phyloP scores from a whole-genome alignment of 192 early-diverging fungal species.

The Entomortierella lignicola region DNA sequence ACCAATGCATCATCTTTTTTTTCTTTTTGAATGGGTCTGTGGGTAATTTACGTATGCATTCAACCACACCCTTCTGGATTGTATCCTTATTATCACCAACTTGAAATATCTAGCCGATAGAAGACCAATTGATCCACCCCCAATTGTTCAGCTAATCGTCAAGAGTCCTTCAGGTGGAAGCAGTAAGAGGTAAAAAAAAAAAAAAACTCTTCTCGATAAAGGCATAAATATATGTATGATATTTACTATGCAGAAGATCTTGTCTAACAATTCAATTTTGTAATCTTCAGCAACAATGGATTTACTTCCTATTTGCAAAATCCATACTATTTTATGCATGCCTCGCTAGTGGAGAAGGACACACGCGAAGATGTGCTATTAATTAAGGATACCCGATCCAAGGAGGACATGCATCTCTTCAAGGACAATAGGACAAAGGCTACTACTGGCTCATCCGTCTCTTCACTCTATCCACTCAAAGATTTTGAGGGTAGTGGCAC shows the following conservation, averaged over 20 bases:
- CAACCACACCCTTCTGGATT: neutral
- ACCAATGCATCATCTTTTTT: neutral
- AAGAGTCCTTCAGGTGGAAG: slow-evolving; percentile 17
- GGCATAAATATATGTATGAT: neutral
- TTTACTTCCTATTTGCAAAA: slow-evolving; percentile 71
- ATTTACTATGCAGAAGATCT: neutral
- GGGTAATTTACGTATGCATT: neutral
- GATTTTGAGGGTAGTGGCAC: slow-evolving; percentile 81
- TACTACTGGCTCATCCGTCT: slow-evolving; percentile 95
- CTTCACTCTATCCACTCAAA: slow-evolving; percentile 89
- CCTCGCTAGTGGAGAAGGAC: slow-evolving; percentile 86
- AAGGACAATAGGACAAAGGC: slow-evolving; percentile 86
- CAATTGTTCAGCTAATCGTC: slow-evolving; percentile 70
- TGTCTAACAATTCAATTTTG: neutral
- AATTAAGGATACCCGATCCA: slow-evolving; percentile 89
- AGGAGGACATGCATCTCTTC: slow-evolving; percentile 85
- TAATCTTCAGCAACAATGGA: slow-evolving; percentile 15
- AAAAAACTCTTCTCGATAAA: neutral
- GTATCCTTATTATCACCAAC: neutral
- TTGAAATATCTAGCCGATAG: slow-evolving; percentile 66
- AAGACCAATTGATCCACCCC: slow-evolving; percentile 84
- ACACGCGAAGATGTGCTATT: slow-evolving; percentile 88
- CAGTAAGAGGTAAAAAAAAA: slow-evolving; percentile 30
- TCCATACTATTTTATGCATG: slow-evolving; percentile 98
- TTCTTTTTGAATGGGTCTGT: neutral